Evolutionary conservation across 352 stramenopile genomes (phyloP).

Genomic region (Phytophthora cactorum): DNA sequence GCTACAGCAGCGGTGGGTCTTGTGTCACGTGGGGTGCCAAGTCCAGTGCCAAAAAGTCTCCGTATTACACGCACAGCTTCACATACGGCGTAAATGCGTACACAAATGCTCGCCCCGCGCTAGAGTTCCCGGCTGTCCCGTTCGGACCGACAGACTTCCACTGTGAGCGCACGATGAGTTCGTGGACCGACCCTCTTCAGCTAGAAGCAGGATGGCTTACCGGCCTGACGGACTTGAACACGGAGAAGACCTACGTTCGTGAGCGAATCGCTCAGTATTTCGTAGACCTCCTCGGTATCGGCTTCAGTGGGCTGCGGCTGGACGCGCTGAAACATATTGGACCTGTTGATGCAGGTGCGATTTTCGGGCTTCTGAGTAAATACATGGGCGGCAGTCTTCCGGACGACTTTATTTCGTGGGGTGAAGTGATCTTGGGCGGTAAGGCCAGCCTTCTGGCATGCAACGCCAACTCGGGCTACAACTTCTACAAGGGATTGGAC

Average conservation of each 20-base stretch:
- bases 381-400: slow-evolving; percentile 71
- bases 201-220: slow-evolving; percentile 55
- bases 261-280: slow-evolving; percentile 79
- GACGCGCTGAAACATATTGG: slow-evolving; percentile 74
- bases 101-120: slow-evolving; percentile 48
- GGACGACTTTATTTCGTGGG: slow-evolving; percentile 69
- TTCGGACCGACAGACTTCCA: slow-evolving; percentile 71
- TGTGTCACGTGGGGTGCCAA: slow-evolving; percentile 48
- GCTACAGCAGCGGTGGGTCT: slow-evolving; percentile 23
- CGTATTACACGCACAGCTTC: slow-evolving; percentile 57
- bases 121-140: slow-evolving; percentile 68
- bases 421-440: slow-evolving; percentile 49
- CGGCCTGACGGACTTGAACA: slow-evolving; percentile 62
- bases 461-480: slow-evolving; percentile 60
- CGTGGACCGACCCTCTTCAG: slow-evolving; percentile 45
- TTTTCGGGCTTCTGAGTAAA: slow-evolving; percentile 53
- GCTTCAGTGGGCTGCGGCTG: slow-evolving; percentile 70
- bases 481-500: slow-evolving; percentile 70
- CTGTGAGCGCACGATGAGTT: slow-evolving; percentile 50
- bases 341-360: slow-evolving; percentile 54
- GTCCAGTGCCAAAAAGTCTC: slow-evolving; percentile 43
- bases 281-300: slow-evolving; percentile 70
- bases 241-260: slow-evolving; percentile 58
- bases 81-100: slow-evolving; percentile 50
- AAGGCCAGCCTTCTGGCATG: slow-evolving; percentile 56